Evolutionary conservation across 495 filamentous ascomycete species (phyloP), one percentile per base, ranked within the genome.

Genomic region (Tuber brumale): DNA sequence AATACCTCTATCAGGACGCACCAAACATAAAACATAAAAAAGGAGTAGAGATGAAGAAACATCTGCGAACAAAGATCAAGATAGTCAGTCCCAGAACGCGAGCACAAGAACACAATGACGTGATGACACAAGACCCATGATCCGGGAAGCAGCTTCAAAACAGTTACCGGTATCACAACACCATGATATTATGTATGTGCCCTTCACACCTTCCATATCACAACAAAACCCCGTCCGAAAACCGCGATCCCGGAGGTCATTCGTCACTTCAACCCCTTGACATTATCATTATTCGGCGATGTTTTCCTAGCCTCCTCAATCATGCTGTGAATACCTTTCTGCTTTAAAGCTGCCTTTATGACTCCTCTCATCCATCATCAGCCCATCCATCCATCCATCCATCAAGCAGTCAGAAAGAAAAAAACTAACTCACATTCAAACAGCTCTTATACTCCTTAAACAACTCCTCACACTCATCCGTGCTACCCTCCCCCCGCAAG

Each of bases 381-480:
- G 35, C 69, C 42, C 37, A 48, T 69, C 23, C 74, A 66, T 71
- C 42, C 9, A 16, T 6, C 71, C 41, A 39, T 70, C 21, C 35
- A 39, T 16, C n/a, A n/a, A 45, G 46, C 71, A 61, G 27, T n/a
- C n/a, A 61, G 51, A 57, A 8, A 45, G 14, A 51, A 23, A 37
- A 41, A 35, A 72, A 71, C 0, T 18, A 46, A 85, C 87, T 81
- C 84, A 93, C 91, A 72, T 86, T 88, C 72, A 93, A 80, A 81
- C 91, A 93, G 19, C 84, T 81, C 83, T 90, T 90, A 83, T 93
- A 93, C 74, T 91, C 86, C 70, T 87, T 86, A 82, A 93, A 92
- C 23, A 92, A 82, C 18, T 86, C 88, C 77, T 89, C 88, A 76
- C 91, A 93, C 83, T 93, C 91, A 82, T 92, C 89, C 14, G 87